Conservation (phyloP, 352 stramenopile genomes). For the Globisporangium emineosum region DNA sequence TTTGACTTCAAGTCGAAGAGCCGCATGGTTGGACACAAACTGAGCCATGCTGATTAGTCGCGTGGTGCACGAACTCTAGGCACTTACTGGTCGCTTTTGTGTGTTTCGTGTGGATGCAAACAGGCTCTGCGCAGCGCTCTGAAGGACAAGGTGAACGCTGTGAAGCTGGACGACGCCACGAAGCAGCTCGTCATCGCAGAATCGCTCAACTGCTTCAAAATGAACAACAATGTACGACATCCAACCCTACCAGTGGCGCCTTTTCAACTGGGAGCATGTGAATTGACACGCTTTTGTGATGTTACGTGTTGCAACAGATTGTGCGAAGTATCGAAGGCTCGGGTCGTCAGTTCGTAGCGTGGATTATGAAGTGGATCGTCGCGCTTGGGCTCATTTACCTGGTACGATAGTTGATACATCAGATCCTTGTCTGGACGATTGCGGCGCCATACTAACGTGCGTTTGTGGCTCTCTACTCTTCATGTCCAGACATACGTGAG, state of each 20-base stretch:
- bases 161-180: conserved; percentile 37
- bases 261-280: too few relatives aligned
- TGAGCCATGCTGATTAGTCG: neutral
- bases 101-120: neutral
- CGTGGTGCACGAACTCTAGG: too few relatives aligned
- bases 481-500: conserved; percentile 16
- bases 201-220: conserved; percentile 51
- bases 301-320: conserved; percentile 24
- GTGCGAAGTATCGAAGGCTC: conserved; percentile 64
- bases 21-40: conserved; percentile 28
- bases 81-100: neutral
- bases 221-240: conserved; percentile 62
- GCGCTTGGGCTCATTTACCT: conserved; percentile 43
- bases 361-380: conserved; percentile 61
- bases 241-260: neutral
- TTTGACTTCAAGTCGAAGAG: conserved; percentile 56
- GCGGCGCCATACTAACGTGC: neutral
- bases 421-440: neutral
- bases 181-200: conserved; percentile 50
- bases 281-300: too few relatives aligned
- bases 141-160: conserved; percentile 60
- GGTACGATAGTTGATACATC: conserved; percentile 24
- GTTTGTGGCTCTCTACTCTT: neutral
- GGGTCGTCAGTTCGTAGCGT: conserved; percentile 39
- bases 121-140: conserved; percentile 46